These are phyloP conservation scores for Graphiopsis chlorocephala DNA, from an alignment of 2,329 filamentous ascomycete genomes.

Conservation along the genomic window DNA sequence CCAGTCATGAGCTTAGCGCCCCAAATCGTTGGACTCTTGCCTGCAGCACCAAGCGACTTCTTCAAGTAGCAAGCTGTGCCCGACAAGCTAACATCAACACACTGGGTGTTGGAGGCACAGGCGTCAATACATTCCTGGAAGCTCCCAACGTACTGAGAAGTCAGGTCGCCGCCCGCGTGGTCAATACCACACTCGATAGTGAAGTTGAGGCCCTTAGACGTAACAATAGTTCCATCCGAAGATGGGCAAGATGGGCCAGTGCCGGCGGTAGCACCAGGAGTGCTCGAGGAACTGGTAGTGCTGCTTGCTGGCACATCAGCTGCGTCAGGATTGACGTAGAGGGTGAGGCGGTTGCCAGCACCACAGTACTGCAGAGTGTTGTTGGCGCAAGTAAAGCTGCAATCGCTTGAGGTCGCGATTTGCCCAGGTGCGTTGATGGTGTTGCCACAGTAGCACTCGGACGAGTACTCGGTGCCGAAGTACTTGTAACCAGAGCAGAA, in stretches of 20 bases:
- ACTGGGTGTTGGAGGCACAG: constrained; percentile 25
- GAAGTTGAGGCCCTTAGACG: constrained; percentile 22
- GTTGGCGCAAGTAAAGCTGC: constrained; percentile 30
- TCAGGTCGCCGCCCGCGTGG: constrained; percentile 31
- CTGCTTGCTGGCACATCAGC: constrained; percentile 19
- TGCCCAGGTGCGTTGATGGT: constrained; percentile 21
- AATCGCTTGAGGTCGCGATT: constrained; percentile 22
- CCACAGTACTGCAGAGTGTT: constrained; percentile 31
- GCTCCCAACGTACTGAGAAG: constrained; percentile 21
- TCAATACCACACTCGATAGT: constrained; percentile 34
- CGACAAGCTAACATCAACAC: constrained; percentile 27
- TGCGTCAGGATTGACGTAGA: constrained; percentile 27
- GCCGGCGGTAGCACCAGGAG: constrained; percentile 10
- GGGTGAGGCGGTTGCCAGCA: constrained; percentile 26
- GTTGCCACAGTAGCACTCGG: constrained; percentile 38
- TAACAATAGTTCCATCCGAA: constrained; percentile 21
- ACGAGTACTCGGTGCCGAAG: constrained; percentile 40
- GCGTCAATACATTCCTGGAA: constrained; percentile 27
- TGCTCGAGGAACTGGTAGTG: constrained; percentile 11
- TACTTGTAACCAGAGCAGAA: constrained; percentile 38
- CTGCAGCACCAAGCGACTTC: constrained; percentile 19
- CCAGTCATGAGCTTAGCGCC: constrained; percentile 26
- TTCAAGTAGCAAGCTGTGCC: constrained; percentile 33
- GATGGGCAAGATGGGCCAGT: constrained; percentile 22
- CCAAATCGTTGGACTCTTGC: constrained; percentile 20